These are phyloP conservation scores for Hymenoscyphus occultus DNA, from an alignment of 2,329 filamentous ascomycete species.

Conservation along the genomic window DNA sequence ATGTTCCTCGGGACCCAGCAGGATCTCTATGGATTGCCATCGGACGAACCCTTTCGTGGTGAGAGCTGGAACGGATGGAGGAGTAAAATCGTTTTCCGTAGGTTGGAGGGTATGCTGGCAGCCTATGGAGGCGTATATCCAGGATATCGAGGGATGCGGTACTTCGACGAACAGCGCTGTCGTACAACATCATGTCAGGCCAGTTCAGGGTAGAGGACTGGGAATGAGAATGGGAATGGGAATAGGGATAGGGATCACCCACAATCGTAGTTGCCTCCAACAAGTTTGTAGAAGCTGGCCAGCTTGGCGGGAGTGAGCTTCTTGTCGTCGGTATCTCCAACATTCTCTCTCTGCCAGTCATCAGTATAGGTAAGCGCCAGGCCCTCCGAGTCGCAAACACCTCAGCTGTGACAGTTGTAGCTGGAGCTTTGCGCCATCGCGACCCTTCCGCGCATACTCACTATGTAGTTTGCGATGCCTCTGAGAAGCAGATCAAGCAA, in stretches of 20 bases:
- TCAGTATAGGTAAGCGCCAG: slow-evolving; percentile 11
- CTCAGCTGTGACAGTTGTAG: too few species aligned
- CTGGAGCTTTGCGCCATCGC: neutral
- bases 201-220: slow-evolving; percentile 5
- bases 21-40: slow-evolving; percentile 89
- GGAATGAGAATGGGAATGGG: slow-evolving; percentile 6
- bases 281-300: slow-evolving; percentile 71
- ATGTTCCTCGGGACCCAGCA: slow-evolving; percentile 85
- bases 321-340: slow-evolving; percentile 55
- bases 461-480: slow-evolving; percentile 67
- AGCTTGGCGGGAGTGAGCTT: slow-evolving; percentile 65
- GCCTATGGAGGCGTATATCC: slow-evolving; percentile 87
- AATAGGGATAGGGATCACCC: slow-evolving; percentile 20
- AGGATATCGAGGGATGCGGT: slow-evolving; percentile 72
- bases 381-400: neutral
- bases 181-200: slow-evolving; percentile 20
- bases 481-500: slow-evolving; percentile 65
- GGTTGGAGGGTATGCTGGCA: slow-evolving; percentile 87
- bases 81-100: slow-evolving; percentile 63
- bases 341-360: slow-evolving; percentile 48
- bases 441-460: slow-evolving; percentile 44
- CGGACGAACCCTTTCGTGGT: slow-evolving; percentile 82
- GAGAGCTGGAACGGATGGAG: slow-evolving; percentile 77
- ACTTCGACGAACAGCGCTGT: slow-evolving; percentile 73
- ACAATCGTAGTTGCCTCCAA: slow-evolving; percentile 75